phyloP scores from a whole-genome alignment of 805 yeast species.

The Schwanniomyces sp. region DNA sequence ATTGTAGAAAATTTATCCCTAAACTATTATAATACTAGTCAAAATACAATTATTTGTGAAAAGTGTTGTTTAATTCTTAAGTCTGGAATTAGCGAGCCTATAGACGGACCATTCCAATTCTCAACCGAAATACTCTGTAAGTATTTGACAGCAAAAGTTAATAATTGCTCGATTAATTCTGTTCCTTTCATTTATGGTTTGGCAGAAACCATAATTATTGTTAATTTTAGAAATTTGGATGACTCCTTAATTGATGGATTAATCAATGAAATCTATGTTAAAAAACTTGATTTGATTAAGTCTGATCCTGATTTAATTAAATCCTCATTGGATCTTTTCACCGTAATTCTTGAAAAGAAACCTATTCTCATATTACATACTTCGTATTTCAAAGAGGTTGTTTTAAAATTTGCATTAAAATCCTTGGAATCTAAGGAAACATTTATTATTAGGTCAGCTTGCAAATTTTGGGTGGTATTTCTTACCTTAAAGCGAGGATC shows the following conservation, averaged over 20 bases:
- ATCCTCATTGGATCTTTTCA: conserved; percentile 49
- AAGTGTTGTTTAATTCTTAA: conserved; percentile 62
- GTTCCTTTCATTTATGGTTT: conserved; percentile 47
- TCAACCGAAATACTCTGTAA: conserved; percentile 36
- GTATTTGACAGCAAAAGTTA: conserved; percentile 35
- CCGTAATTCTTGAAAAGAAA: conserved; percentile 46
- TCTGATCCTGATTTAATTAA: conserved; percentile 63
- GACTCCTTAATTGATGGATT: conserved; percentile 33
- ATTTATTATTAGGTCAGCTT: conserved; percentile 51
- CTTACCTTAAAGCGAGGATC: conserved; percentile 48
- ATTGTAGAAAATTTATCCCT: conserved; percentile 45
- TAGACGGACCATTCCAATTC: conserved; percentile 68
- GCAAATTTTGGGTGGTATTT: conserved; percentile 55
- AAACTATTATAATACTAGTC: conserved; percentile 32
- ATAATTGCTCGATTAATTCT: conserved; percentile 26
- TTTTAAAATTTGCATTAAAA: conserved; percentile 30
- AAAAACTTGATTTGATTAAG: conserved; percentile 32
- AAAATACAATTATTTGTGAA: conserved; percentile 56
- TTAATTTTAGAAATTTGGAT: conserved; percentile 30
- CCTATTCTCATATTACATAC: conserved; percentile 49
- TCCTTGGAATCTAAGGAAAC: conserved; percentile 51
- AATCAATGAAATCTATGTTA: conserved; percentile 37
- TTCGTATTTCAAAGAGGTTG: conserved; percentile 18
- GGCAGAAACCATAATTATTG: conserved; percentile 43
- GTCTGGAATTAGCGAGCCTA: conserved; percentile 60